Evolutionary conservation across 2,329 filamentous ascomycete genomes (phyloP).

Genomic region (Botryosphaeria dothidea): DNA sequence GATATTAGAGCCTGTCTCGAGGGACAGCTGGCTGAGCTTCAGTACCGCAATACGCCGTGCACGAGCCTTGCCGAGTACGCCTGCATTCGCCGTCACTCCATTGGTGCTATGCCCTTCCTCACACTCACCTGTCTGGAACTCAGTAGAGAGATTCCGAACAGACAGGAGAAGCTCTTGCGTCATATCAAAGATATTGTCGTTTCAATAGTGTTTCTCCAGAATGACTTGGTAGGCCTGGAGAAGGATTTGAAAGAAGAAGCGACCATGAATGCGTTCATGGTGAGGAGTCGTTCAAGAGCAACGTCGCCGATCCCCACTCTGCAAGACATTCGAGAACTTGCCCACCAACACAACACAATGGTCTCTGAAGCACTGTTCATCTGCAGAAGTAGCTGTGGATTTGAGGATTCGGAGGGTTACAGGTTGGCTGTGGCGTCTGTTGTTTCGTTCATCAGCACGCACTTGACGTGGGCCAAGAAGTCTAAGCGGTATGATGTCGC

Average conservation of each 20-base stretch:
- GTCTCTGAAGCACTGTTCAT: not conserved
- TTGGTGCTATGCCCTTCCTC: not conserved
- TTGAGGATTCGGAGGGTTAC: not conserved
- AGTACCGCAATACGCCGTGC: not conserved
- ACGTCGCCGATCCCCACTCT: not conserved
- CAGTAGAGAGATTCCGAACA: not conserved
- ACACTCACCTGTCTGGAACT: not conserved
- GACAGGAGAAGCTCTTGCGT: not conserved
- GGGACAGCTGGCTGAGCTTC: not conserved
- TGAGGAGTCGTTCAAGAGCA: not conserved
- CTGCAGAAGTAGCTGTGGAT: not conserved
- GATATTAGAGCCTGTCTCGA: not conserved
- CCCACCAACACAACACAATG: not conserved
- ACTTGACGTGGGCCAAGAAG: not conserved
- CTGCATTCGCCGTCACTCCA: not conserved
- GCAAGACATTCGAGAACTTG: not conserved
- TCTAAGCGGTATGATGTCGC: not conserved
- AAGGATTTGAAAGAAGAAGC: slow-evolving; percentile 17
- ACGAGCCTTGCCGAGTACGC: not conserved
- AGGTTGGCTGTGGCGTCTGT: not conserved
- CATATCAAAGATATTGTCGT: slow-evolving; percentile 9
- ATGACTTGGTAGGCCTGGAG: slow-evolving; percentile 21
- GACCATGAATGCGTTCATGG: slow-evolving; percentile 16
- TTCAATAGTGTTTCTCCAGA: slow-evolving; percentile 20
- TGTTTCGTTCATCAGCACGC: not conserved